Evolutionary conservation across 2,329 filamentous ascomycete species (phyloP), one percentile per base, ranked within the genome.

Genomic region (Colletotrichum sp.): DNA sequence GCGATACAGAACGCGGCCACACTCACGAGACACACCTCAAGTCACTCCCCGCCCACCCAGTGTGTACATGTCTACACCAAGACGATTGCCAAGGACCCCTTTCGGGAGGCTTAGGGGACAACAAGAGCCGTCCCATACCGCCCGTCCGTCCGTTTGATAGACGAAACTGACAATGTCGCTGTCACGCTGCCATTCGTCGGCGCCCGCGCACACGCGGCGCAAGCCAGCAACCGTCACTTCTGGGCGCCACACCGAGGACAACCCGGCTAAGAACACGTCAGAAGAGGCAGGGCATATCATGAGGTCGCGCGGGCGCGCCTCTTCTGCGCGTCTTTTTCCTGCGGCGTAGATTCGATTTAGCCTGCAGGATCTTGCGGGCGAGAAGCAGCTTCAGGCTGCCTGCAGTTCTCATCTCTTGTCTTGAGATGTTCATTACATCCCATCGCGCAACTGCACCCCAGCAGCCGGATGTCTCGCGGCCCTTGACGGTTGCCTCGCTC

Each of bases 51-150:
- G n/a, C n/a, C 63, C 57, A n/a, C 28, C 21, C 21, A 26, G 24
- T 48, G n/a, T 21, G 43, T 48, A 48, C 43, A n/a, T 26, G 16
- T 52, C 36, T 52, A 26, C 24, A 30, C n/a, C 55, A n/a, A 18
- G 30, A 13, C 15, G 34, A 36, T 24, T 16, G 52, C 61, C 15
- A 60, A 64, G n/a, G 9, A 28, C 10, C 18, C 21, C 18, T 73
- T 39, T 75, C 64, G 74, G 74, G 70, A 75, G 70, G 57, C 57
- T 69, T 74, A 75, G 70, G 74, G 74, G 61, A 39, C 21, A 63
- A 67, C 30, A 69, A 39, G 74, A 68, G 74, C 74, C 74, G 74
- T 75, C 70, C 70, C 70, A 59, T 73, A 34, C 74, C 64, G 74
- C 43, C 70, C 64, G 39, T 43, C 60, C 43, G n/a, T 71, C 39